Evolutionary conservation across 2,329 filamentous ascomycete species (phyloP).

Genomic region (Aspergillus transmontanensis): DNA sequence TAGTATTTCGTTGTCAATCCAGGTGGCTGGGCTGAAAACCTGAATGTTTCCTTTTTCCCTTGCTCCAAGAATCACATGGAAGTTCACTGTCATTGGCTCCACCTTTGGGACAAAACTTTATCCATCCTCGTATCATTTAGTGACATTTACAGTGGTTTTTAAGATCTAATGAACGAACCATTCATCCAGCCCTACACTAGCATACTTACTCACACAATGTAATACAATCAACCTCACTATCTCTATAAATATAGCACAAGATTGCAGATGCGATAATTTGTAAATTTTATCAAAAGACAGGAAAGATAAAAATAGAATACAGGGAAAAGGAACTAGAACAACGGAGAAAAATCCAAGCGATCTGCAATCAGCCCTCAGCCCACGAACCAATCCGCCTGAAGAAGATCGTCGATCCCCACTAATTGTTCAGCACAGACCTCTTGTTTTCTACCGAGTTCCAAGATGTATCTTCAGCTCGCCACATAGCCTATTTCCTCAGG

Average conservation of each 20-base stretch:
- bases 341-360: background rate
- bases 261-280: background rate
- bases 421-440: background rate
- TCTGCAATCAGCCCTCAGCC: background rate
- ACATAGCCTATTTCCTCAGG: background rate
- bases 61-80: background rate
- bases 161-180: background rate
- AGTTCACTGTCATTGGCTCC: background rate
- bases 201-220: background rate
- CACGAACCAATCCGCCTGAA: background rate
- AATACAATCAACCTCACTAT: background rate
- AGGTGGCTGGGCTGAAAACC: conserved; percentile 14
- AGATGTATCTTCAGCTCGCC: background rate
- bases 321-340: background rate
- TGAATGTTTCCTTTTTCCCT: background rate
- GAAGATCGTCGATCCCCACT: background rate
- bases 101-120: background rate
- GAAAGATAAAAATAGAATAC: background rate
- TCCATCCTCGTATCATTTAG: background rate
- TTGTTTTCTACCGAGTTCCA: background rate
- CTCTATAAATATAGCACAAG: background rate
- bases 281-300: background rate
- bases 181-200: background rate
- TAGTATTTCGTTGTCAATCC: conserved; percentile 2
- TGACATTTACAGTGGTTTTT: background rate